phyloP scores from a whole-genome alignment of 129 eudicot species.

The Smallanthus sonchifolius region DNA sequence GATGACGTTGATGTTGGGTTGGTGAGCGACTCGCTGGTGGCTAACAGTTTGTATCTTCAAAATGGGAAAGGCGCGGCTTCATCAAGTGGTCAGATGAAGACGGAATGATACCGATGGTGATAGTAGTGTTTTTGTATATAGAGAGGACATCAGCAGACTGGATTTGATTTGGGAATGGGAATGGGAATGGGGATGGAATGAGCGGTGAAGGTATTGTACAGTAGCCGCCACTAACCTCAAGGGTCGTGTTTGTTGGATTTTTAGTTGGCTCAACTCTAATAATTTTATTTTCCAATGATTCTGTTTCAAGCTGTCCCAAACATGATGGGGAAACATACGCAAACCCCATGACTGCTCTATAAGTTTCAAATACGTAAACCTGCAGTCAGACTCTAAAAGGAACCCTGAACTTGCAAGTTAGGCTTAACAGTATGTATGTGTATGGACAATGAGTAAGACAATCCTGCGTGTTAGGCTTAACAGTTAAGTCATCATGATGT shows the following conservation, averaged over 20 bases:
- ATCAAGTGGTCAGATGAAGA: conserved; percentile 46
- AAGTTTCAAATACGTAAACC: neutral
- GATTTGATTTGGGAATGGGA: conserved; percentile 11
- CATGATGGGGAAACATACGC: neutral
- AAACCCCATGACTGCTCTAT: neutral
- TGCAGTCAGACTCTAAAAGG: neutral
- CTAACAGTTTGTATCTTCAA: conserved; percentile 72
- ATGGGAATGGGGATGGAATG: conserved; percentile 43
- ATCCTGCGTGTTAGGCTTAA: too few relatives aligned
- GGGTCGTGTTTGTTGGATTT: conserved; percentile 19
- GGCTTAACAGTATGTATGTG: too few relatives aligned
- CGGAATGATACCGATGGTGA: conserved; percentile 25
- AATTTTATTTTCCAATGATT: conserved; percentile 15
- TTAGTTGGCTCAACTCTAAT: conserved; percentile 17
- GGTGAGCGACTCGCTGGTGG: conserved; percentile 93
- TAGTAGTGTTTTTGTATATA: conserved; percentile 12
- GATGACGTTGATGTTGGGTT: conserved; percentile 82
- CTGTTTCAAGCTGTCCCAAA: neutral
- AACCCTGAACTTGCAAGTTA: neutral
- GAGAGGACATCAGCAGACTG: conserved; percentile 16
- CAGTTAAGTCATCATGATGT: too few relatives aligned
- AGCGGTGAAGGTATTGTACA: conserved; percentile 61
- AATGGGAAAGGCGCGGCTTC: conserved; percentile 56
- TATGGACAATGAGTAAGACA: too few relatives aligned
- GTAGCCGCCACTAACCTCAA: conserved; percentile 53